These are phyloP conservation scores for Oryza coarctata DNA, from an alignment of 176 grass and related monocot genomes.

Conservation along the genomic window DNA sequence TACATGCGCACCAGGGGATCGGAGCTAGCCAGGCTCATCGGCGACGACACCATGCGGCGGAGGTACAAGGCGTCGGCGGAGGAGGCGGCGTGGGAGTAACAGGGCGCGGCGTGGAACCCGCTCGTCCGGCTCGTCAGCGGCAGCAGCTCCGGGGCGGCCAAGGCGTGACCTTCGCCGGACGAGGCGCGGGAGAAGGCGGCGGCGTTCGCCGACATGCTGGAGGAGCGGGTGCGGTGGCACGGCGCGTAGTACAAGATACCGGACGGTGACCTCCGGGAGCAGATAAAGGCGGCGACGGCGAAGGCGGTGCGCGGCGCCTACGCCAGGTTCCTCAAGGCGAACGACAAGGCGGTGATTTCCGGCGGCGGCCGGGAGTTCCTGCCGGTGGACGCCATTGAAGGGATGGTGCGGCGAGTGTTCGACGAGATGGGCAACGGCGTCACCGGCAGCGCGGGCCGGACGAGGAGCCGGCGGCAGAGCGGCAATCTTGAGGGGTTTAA, in stretches of 20 bases:
- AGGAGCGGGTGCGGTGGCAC: constrained; percentile 44
- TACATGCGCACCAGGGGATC: constrained; percentile 59
- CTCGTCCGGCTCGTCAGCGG: constrained; percentile 34
- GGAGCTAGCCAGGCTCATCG: constrained; percentile 53
- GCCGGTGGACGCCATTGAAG: constrained; percentile 42
- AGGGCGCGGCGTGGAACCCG: constrained; percentile 47
- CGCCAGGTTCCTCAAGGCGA: constrained; percentile 51
- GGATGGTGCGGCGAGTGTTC: constrained; percentile 45
- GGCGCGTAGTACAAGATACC: constrained; percentile 41
- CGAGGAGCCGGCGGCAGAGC: constrained; percentile 22
- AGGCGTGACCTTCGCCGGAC: constrained; percentile 6
- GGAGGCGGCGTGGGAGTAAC: constrained; percentile 71
- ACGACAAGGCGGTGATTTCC: constrained; percentile 15
- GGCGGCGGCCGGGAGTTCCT: constrained; percentile 12
- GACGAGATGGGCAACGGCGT: constrained; percentile 33
- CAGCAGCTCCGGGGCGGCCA: constrained; percentile 16
- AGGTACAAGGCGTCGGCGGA: constrained; percentile 57
- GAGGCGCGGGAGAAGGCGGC: constrained; percentile 26
- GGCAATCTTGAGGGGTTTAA: constrained; percentile 15
- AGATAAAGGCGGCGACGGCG: constrained; percentile 49
- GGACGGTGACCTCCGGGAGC: constrained; percentile 49
- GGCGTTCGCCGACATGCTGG: constrained; percentile 42
- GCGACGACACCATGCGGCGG: constrained; percentile 53
- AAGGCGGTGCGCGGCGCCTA: constrained; percentile 56
- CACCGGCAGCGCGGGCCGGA: constrained; percentile 1